Conservation (phyloP, 1,139 yeast genomes). For the Arxiozyma heterogenica region DNA sequence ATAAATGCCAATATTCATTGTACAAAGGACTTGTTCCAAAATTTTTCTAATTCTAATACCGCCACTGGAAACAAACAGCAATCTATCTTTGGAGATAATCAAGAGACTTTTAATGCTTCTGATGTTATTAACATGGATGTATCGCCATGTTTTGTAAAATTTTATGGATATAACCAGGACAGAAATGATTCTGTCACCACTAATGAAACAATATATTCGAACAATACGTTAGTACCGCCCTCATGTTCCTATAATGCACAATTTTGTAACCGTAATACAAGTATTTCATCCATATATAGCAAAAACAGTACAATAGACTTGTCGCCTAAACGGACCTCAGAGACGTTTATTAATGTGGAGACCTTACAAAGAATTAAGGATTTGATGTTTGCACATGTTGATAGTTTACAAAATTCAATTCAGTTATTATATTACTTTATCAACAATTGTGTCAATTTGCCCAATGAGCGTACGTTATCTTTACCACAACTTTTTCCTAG, state of each 20-base stretch:
- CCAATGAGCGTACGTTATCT: conserved; percentile 13
- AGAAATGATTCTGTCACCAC: conserved; percentile 3
- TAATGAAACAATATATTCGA: not conserved
- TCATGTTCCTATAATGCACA: not conserved
- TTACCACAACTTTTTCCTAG: conserved; percentile 62
- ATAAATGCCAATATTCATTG: conserved; percentile 50
- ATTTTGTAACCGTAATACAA: not conserved
- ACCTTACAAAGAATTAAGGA: not conserved
- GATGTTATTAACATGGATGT: not conserved
- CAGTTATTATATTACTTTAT: conserved; percentile 2
- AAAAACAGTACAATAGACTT: not conserved
- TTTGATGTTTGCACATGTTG: not conserved
- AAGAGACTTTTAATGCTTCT: not conserved
- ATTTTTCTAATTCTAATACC: not conserved
- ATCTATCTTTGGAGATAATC: not conserved
- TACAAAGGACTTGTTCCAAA: conserved; percentile 15
- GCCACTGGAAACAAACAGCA: not conserved
- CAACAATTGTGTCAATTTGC: not conserved
- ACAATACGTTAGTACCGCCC: conserved; percentile 1
- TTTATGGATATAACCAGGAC: not conserved
- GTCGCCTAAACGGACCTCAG: not conserved
- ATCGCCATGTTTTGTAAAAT: not conserved
- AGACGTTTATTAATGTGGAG: not conserved
- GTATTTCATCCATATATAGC: not conserved
- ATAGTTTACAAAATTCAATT: not conserved